Conservation (phyloP, 176 grass and related monocot species). For the Metroxylon sagu region DNA sequence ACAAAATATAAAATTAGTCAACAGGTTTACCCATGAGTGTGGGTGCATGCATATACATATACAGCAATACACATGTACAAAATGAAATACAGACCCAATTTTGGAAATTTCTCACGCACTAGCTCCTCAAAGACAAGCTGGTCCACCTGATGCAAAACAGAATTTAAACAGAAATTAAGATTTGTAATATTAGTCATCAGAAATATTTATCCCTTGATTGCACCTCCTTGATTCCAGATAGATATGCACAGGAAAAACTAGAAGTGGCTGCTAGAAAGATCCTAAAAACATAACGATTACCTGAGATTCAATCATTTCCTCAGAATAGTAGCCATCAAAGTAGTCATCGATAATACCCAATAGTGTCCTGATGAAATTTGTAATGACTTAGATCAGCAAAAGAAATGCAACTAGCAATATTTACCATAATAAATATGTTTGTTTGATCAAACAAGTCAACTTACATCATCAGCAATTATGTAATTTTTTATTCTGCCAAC, state of each 20-base stretch:
- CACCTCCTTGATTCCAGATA: slow-evolving; percentile 1
- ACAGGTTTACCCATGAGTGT: too few species aligned
- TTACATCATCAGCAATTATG: too few species aligned
- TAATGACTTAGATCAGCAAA: background rate
- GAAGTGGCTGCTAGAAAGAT: too few species aligned
- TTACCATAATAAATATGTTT: too few species aligned
- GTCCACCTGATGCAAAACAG: slow-evolving; percentile 59
- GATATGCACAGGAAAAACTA: background rate
- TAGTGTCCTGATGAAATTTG: slow-evolving; percentile 51
- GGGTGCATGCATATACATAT: background rate
- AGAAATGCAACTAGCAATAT: too few species aligned
- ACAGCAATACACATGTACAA: slow-evolving; percentile 1
- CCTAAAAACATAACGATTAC: slow-evolving; percentile 27
- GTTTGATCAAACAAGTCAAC: too few species aligned
- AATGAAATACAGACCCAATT: slow-evolving; percentile 65
- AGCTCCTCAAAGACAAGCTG: slow-evolving; percentile 94
- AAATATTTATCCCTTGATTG: background rate
- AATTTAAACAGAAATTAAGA: slow-evolving; percentile 9
- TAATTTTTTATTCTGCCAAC: too few species aligned
- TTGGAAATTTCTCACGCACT: slow-evolving; percentile 89
- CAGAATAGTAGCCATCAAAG: slow-evolving; percentile 95
- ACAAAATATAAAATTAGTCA: too few species aligned
- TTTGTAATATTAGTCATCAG: background rate
- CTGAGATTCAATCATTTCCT: slow-evolving; percentile 99
- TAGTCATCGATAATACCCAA: slow-evolving; percentile 91